Conservation (phyloP, 495 filamentous ascomycete species). For the Thermothielavioides terrestris region DNA sequence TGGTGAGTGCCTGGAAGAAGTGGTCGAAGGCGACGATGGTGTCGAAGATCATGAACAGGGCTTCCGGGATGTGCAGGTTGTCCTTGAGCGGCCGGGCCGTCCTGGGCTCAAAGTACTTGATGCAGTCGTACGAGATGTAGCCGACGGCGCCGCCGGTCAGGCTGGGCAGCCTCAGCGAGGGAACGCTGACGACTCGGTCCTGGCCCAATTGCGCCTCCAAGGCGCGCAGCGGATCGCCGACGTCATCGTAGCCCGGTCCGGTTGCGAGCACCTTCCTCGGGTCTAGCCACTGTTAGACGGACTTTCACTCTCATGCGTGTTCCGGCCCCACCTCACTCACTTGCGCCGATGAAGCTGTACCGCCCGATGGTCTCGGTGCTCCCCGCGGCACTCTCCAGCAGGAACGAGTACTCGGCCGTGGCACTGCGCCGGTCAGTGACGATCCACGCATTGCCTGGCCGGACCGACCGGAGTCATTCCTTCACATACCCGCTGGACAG, state of each 20-base stretch:
- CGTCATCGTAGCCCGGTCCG: constrained; percentile 75
- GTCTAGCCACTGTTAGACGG: constrained; percentile 10
- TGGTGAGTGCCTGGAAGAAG: constrained; percentile 83
- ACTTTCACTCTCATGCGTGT: no score
- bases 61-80: constrained; percentile 78
- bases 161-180: constrained; percentile 70
- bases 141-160: constrained; percentile 88
- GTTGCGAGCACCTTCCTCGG: constrained; percentile 82
- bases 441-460: no score
- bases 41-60: constrained; percentile 95
- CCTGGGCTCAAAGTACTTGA: constrained; percentile 94
- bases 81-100: constrained; percentile 82
- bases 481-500: constrained; percentile 37
- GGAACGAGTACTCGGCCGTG: constrained; percentile 70
- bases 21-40: constrained; percentile 93
- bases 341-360: constrained; percentile 90
- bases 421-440: constrained; percentile 36
- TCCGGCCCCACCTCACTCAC: no score
- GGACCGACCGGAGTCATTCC: no score
- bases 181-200: constrained; percentile 69
- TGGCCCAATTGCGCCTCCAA: constrained; percentile 72
- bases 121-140: constrained; percentile 95
- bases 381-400: constrained; percentile 91
- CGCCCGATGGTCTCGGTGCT: constrained; percentile 86
- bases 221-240: constrained; percentile 69